Base-by-base conservation (phyloP, 257 asterid genomes). In the Solanum etuberosum region DNA sequence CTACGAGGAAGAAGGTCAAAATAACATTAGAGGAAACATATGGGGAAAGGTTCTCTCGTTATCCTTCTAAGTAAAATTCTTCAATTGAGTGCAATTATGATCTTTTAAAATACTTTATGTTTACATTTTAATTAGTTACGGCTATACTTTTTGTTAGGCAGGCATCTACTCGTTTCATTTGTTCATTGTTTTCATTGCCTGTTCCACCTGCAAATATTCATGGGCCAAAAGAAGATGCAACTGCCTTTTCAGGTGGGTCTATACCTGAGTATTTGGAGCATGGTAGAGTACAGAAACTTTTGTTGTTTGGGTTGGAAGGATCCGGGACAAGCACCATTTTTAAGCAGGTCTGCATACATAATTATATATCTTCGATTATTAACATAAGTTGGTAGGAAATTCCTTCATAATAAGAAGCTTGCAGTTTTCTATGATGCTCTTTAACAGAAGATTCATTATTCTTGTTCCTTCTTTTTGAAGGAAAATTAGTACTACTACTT, bases 1-100 rank as follows among this genome's bases (percentile, higher is more conserved):
- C 29, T 94, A 95, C 23, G 98, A 95, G 90, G 98, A 95, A 88
- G 98, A 95, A 93, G 98, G 98, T 59, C 98, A 95, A 90, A 95
- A 95, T 86, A 95, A 87, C 87, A 95, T 95, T 46, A 94, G 89
- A 91, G 97, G 97, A 83, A 90, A 91, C 91, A 93, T 95, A 88
- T 95, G 98, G 98, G 92, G 87, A 89, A 95, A 95, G 98, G 98
- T 95, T 91, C 87, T 90, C 81, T 86, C 85, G 46, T 89, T 87
- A 85, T 86, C 88, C 81, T 67, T 87, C 82, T 80, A 32, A 73
- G 87, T 37, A 76, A 42, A 48, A 20, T 51, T 88, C 15, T 87
- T n/a, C 59, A 80, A 38, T 73, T 88, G 72, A 83, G 86, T 80
- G 63, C n/a, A 48, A 83, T 37, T 87, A 18, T 59, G 34, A 31